phyloP scores from a whole-genome alignment of 78 protist genomes.

The Emiliania huxleyi region DNA sequence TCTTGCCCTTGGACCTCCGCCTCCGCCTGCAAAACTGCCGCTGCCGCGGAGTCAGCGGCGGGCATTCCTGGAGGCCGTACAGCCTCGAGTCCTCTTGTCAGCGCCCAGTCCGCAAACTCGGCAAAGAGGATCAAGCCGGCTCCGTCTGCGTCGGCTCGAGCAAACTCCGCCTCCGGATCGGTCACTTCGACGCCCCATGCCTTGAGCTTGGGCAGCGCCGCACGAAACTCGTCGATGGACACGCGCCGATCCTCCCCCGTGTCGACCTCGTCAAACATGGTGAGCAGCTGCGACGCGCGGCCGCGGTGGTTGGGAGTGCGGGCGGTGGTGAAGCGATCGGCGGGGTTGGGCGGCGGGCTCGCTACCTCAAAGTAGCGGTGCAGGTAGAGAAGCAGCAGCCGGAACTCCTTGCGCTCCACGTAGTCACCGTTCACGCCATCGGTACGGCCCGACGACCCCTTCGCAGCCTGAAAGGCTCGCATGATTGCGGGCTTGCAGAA shows the following conservation, averaged over 20 bases:
- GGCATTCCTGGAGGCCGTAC: no score
- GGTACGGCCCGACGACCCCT: no score
- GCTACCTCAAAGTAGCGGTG: slow-evolving; percentile 30
- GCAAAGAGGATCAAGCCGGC: neutral
- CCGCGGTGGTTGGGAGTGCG: no score
- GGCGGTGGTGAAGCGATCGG: no score
- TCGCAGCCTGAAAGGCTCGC: no score
- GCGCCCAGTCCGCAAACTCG: slow-evolving; percentile 6
- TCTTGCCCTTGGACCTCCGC: no score
- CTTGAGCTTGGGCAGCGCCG: neutral
- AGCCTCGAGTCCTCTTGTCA: neutral
- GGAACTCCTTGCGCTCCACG: slow-evolving; percentile 37
- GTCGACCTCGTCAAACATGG: slow-evolving; percentile 12
- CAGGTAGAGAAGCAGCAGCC: slow-evolving; percentile 39
- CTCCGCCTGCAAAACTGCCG: no score
- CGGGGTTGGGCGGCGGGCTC: no score
- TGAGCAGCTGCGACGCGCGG: no score
- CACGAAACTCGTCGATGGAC: neutral
- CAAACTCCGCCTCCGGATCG: neutral
- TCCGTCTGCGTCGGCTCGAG: neutral
- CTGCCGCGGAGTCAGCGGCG: no score
- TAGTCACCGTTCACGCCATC: no score
- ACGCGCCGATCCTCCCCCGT: slow-evolving; percentile 13
- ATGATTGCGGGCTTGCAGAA: no score
- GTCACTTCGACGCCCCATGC: neutral